Base-by-base conservation (phyloP, 129 eudicot species). In the Tagetes erecta region DNA sequence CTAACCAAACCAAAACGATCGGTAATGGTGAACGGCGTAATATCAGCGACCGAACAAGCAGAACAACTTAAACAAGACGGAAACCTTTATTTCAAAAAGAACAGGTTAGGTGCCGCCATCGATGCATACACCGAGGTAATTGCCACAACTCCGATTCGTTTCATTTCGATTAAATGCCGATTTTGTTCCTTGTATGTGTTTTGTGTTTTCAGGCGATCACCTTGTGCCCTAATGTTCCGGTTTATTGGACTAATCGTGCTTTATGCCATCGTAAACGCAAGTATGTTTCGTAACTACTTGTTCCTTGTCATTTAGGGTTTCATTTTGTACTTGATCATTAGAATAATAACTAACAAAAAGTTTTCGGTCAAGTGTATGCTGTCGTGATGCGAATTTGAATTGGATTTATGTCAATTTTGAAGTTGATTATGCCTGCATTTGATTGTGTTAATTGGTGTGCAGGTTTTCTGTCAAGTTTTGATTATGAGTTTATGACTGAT, bases 221-320 rank as follows among this genome's bases (percentile, higher is more conserved):
- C 20, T 77, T 92, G 85, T 92, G 97, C 90, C 97, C 97, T 80
- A 79, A 89, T 76, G 88, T 92, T 38, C 82, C 97, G 0, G 45
- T 92, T 57, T 92, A 92, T 78, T 89, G 94, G 96, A 89, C 96
- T n/a, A 92, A 92, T 71, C 92, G 98, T 9, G 96, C 96, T 42
- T 75, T 90, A 65, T 93, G 98, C 47, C 96, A 92, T 72, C 88
- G 83, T 53, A 92, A 79, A 70, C 80, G 93, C 73, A 84, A 86
- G 98, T 92, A 92, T 67, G 35, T 55, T 2, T 55, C 11, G 0
- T 74, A 34, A 64, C 10, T 6, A 2, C 6, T 46, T 35, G 47
- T 6, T 60, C 46, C 41, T 9, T 47, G 39, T 38, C 12, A 44
- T 40, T 45, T 68, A 2, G 74, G 65, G 5, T 3, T 59, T 64